Conservation (phyloP, 2,329 filamentous ascomycete species). For the Alternaria sp. region DNA sequence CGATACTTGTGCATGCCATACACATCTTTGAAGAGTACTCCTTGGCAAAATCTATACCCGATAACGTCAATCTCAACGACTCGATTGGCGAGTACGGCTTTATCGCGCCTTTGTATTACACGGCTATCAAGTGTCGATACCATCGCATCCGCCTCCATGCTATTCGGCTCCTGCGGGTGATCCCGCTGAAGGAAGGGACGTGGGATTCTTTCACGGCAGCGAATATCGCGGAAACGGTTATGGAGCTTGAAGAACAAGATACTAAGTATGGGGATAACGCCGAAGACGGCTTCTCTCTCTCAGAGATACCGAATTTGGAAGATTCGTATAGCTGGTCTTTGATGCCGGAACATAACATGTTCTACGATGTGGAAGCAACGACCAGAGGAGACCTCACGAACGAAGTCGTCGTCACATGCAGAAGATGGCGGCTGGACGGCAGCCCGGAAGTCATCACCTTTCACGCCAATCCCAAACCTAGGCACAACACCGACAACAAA, state of each 20-base stretch:
- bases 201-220: slow-evolving; percentile 45
- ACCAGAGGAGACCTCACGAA: neutral
- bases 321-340: neutral
- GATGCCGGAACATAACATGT: slow-evolving; percentile 1
- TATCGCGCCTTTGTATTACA: slow-evolving; percentile 3
- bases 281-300: neutral
- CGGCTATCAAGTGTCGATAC: slow-evolving; percentile 56
- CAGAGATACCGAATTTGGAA: neutral
- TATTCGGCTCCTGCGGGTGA: slow-evolving; percentile 37
- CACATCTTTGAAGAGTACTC: neutral
- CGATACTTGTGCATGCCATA: slow-evolving; percentile 13
- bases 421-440: neutral
- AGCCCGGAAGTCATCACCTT: neutral
- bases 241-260: slow-evolving; percentile 4
- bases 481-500: neutral
- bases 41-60: neutral
- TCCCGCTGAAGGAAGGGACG: slow-evolving; percentile 50
- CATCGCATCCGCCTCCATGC: slow-evolving; percentile 51
- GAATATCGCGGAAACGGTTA: slow-evolving; percentile 9
- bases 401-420: slow-evolving; percentile 1
- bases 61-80: slow-evolving; percentile 2
- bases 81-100: slow-evolving; percentile 25
- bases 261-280: neutral
- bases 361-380: neutral
- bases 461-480: neutral